phyloP scores from a whole-genome alignment of 2,329 filamentous ascomycete genomes.

The Graphiopsis chlorocephala region DNA sequence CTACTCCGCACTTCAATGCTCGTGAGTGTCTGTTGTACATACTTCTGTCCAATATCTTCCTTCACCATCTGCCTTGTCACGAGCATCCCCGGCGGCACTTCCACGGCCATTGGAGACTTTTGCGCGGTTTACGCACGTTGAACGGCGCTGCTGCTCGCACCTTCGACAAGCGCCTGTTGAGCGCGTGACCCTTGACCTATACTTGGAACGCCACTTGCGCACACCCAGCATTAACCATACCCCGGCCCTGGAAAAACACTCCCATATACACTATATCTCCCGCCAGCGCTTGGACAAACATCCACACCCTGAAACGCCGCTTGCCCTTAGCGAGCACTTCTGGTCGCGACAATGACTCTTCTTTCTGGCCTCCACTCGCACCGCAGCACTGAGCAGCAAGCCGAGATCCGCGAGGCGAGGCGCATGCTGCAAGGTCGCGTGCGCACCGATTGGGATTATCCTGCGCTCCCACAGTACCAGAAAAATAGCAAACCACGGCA shows the following conservation, averaged over 20 bases:
- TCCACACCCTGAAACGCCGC: neutral
- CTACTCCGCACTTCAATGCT: neutral
- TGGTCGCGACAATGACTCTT: conserved; percentile 27
- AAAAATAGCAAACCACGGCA: conserved; percentile 16
- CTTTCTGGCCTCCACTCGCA: conserved; percentile 29
- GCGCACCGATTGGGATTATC: conserved; percentile 47
- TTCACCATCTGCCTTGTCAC: neutral
- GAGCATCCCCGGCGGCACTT: neutral
- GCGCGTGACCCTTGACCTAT: conserved; percentile 11
- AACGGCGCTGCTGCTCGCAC: neutral
- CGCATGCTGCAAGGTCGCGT: conserved; percentile 42
- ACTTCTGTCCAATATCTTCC: neutral
- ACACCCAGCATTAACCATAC: neutral
- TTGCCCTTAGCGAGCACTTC: neutral
- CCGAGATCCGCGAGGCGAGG: conserved; percentile 42
- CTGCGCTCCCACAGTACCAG: conserved; percentile 31
- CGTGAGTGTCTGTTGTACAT: neutral
- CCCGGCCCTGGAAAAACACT: neutral
- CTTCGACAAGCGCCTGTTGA: neutral
- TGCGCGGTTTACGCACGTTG: neutral
- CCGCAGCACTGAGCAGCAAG: conserved; percentile 28
- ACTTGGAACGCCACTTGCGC: conserved; percentile 1
- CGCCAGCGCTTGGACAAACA: neutral
- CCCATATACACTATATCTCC: neutral
- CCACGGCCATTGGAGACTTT: conserved; percentile 9